Conservation (phyloP, 768 basidiomycete species). For the Rhodosporidiobolus sp. region DNA sequence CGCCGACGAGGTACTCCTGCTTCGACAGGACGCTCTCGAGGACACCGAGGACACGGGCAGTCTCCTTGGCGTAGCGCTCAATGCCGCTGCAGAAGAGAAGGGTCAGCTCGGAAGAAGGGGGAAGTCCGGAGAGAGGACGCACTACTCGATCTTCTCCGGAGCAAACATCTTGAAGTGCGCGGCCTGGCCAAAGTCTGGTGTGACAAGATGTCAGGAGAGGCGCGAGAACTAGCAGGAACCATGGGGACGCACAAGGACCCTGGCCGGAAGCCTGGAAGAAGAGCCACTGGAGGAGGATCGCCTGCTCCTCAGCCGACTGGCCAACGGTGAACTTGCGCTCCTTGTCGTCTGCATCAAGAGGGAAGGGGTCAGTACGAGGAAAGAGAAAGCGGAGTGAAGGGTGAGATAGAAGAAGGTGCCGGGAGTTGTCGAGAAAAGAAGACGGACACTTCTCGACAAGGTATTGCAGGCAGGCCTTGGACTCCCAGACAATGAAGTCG, state of each 20-base stretch:
- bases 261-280: slow-evolving; percentile 36
- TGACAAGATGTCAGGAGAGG: too few relatives aligned
- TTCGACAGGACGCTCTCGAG: slow-evolving; percentile 38
- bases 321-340: slow-evolving; percentile 37
- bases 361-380: background rate
- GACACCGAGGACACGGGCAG: slow-evolving; percentile 36
- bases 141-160: slow-evolving; percentile 30
- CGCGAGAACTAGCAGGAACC: too few relatives aligned
- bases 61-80: slow-evolving; percentile 39
- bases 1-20: slow-evolving; percentile 35
- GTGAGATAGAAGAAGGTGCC: background rate
- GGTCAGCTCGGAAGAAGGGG: too few relatives aligned
- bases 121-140: too few relatives aligned
- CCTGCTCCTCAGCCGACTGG: slow-evolving; percentile 24
- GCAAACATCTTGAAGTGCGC: slow-evolving; percentile 42
- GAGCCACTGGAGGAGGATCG: slow-evolving; percentile 30
- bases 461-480: slow-evolving; percentile 39
- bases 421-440: background rate
- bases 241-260: slow-evolving; percentile 35
- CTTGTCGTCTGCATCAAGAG: slow-evolving; percentile 39
- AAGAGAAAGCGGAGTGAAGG: background rate
- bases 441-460: slow-evolving; percentile 30
- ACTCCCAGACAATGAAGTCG: slow-evolving; percentile 40
- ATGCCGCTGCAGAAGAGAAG: background rate
- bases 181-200: slow-evolving; percentile 8